Conservation (phyloP, 176 grass and related monocot species). For the Puya raimondii region DNA sequence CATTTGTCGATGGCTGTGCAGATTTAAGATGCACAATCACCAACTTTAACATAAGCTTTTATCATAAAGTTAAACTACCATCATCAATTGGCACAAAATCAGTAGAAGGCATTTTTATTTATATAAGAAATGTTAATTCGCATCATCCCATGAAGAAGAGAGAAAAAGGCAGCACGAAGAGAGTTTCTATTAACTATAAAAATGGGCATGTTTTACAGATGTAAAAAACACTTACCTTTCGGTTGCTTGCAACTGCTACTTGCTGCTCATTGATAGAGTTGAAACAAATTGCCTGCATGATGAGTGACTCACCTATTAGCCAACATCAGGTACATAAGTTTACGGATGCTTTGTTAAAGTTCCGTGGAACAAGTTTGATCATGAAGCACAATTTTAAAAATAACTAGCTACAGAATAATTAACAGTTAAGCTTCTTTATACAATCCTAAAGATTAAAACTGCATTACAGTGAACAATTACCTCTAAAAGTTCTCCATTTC, state of each 20-base stretch:
- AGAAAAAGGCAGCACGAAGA: not conserved
- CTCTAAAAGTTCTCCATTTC: slow-evolving; percentile 93
- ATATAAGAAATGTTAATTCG: too few species aligned
- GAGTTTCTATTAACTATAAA: not conserved
- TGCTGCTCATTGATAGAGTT: slow-evolving; percentile 76
- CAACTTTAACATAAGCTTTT: too few species aligned
- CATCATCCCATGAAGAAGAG: not conserved
- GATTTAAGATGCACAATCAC: too few species aligned
- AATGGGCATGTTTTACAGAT: not conserved
- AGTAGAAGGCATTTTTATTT: too few species aligned
- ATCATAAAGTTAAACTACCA: too few species aligned
- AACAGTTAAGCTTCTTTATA: not conserved
- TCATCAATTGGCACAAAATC: too few species aligned
- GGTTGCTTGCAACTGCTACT: slow-evolving; percentile 72
- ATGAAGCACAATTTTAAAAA: not conserved
- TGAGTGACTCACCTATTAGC: not conserved
- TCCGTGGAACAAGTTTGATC: not conserved
- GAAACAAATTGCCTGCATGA: slow-evolving; percentile 67
- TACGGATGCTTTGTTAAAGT: not conserved
- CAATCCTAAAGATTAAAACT: slow-evolving; percentile 16
- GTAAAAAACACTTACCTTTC: slow-evolving; percentile 51
- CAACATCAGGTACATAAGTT: not conserved
- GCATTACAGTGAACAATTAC: slow-evolving; percentile 31
- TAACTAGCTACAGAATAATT: not conserved
- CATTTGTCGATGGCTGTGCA: too few species aligned